phyloP scores from a whole-genome alignment of 208 protist genomes.

The Leishmania arabica region DNA sequence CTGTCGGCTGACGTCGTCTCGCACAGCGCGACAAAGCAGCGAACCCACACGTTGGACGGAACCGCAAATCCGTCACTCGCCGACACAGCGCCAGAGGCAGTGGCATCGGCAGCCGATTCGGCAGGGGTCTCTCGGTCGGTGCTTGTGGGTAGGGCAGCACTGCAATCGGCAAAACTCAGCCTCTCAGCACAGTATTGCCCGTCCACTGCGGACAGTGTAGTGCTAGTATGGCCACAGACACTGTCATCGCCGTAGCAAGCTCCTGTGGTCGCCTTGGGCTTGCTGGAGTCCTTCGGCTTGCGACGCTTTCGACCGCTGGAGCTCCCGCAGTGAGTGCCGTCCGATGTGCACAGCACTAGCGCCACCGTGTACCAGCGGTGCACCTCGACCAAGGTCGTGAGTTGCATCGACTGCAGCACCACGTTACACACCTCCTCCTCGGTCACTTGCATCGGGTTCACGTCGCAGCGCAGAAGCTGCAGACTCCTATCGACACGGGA shows the following conservation, averaged over 20 bases:
- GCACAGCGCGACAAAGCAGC: conserved; percentile 57
- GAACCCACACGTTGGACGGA: conserved; percentile 61
- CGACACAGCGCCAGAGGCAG: not conserved
- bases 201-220: not conserved
- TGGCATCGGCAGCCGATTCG: not conserved
- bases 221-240: not conserved
- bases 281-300: not conserved
- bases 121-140: not conserved
- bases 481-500: not conserved
- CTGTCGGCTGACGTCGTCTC: not conserved
- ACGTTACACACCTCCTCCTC: conserved; percentile 31
- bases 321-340: not conserved
- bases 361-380: conserved; percentile 72
- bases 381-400: conserved; percentile 46
- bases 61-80: conserved; percentile 35
- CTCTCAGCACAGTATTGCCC: too few species aligned
- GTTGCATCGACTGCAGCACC: conserved; percentile 41
- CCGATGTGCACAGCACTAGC: conserved; percentile 36
- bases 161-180: not conserved
- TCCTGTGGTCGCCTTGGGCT: not conserved
- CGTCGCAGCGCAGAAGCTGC: conserved; percentile 15
- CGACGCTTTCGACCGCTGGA: not conserved
- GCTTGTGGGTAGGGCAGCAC: not conserved
- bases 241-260: not conserved
- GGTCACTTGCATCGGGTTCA: conserved; percentile 15